Conservation (phyloP, 2,329 filamentous ascomycete species). For the Metarhizium album region DNA sequence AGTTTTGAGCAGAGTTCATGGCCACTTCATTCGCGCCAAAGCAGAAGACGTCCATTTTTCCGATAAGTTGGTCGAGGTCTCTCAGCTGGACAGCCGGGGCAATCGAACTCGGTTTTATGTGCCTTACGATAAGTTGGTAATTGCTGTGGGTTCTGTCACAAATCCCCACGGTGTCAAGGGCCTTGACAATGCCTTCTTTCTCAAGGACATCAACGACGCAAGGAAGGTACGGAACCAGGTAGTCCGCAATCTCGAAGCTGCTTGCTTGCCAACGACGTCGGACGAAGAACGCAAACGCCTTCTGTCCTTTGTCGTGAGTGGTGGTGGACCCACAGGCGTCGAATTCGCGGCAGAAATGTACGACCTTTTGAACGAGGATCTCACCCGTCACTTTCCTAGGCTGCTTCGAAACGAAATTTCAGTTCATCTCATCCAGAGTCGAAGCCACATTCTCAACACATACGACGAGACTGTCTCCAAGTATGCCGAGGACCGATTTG, state of each 20-base stretch:
- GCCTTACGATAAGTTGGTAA: constrained; percentile 91
- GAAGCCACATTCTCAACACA: constrained; percentile 92
- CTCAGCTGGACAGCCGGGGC: constrained; percentile 59
- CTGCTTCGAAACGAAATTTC: constrained; percentile 96
- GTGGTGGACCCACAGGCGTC: constrained; percentile 90
- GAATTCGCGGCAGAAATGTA: constrained; percentile 96
- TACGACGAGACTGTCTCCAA: constrained; percentile 91
- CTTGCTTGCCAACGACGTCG: constrained; percentile 82
- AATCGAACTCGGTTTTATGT: constrained; percentile 79
- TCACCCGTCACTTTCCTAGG: constrained; percentile 72
- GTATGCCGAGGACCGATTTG: constrained; percentile 85
- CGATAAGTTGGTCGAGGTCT: constrained; percentile 79
- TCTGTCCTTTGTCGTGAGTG: constrained; percentile 91
- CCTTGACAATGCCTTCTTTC: constrained; percentile 83
- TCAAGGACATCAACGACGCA: constrained; percentile 92
- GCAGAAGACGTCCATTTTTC: constrained; percentile 89
- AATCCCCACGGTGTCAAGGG: constrained; percentile 96
- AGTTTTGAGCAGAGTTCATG: constrained; percentile 65
- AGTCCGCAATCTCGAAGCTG: constrained; percentile 78
- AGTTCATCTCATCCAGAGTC: constrained; percentile 90
- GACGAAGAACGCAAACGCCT: constrained; percentile 81
- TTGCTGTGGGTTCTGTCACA: constrained; percentile 83
- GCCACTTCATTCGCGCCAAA: constrained; percentile 80
- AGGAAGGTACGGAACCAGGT: constrained; percentile 80
- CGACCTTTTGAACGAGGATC: constrained; percentile 91